Percentiles rank a stretch among this genome's conserved stretches.
Evolutionary conservation across 2,329 filamentous ascomycete genomes (phyloP).

Genomic region (Alternaria viburni): DNA sequence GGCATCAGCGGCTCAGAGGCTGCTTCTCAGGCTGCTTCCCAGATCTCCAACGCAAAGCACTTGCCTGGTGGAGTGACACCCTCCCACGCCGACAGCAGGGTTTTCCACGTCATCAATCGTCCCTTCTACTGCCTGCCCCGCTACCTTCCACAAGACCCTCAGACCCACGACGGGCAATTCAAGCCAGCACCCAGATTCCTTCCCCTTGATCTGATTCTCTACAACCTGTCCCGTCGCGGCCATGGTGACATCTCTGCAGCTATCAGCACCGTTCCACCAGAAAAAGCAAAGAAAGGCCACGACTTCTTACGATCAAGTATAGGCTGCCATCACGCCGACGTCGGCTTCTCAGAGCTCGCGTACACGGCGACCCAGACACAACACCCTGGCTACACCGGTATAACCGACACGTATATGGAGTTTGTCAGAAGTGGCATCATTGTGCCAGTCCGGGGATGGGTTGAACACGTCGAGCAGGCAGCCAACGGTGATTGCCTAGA

Average conservation of each 20-base stretch:
- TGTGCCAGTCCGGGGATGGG: constrained; percentile 49
- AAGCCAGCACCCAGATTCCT: constrained; percentile 65
- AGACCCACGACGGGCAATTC: constrained; percentile 31
- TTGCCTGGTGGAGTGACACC: constrained; percentile 51
- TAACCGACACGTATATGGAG: constrained; percentile 75
- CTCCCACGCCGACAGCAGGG: constrained; percentile 53
- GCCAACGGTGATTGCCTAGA: neutral
- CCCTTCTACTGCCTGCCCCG: constrained; percentile 75
- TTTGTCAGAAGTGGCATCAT: constrained; percentile 70
- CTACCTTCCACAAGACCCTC: constrained; percentile 47
- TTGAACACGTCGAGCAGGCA: constrained; percentile 26
- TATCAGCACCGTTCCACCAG: constrained; percentile 68
- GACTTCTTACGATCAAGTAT: constrained; percentile 53
- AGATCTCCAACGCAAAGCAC: constrained; percentile 69
- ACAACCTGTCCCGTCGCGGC: constrained; percentile 70
- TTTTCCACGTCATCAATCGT: constrained; percentile 73
- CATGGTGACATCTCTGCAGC: constrained; percentile 64
- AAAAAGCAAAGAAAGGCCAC: constrained; percentile 63
- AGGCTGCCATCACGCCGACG: constrained; percentile 54
- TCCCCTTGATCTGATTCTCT: constrained; percentile 74
- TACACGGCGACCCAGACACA: constrained; percentile 50
- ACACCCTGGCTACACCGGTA: constrained; percentile 69
- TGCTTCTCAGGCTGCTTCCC: constrained; percentile 72
- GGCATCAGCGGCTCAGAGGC: constrained; percentile 85
- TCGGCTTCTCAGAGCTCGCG: constrained; percentile 47